phyloP scores from a whole-genome alignment of 495 filamentous ascomycete genomes.

The Copromyces sp. region DNA sequence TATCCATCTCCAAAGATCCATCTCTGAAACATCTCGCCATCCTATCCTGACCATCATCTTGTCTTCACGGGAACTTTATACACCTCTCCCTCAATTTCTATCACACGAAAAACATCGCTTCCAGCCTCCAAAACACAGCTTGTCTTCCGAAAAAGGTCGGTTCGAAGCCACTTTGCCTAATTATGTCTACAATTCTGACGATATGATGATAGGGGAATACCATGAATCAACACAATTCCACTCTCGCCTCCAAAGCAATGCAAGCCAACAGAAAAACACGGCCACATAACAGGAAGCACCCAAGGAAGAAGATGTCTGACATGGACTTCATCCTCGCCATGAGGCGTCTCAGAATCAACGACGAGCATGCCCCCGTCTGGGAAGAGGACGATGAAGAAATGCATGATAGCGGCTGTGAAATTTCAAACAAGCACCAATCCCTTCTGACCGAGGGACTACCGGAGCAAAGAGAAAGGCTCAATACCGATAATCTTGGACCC shows the following conservation, averaged over 20 bases:
- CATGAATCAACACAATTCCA: background rate
- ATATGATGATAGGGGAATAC: background rate
- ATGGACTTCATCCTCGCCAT: background rate
- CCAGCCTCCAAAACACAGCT: background rate
- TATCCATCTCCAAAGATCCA: background rate
- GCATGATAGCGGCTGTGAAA: background rate
- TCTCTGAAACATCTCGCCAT: background rate
- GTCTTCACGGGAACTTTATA: background rate
- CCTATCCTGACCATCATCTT: background rate
- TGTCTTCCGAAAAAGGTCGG: background rate
- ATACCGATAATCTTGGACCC: background rate
- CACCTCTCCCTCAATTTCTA: background rate
- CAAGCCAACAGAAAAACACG: background rate
- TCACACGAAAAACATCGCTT: background rate
- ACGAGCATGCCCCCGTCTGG: background rate
- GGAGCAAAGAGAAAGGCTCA: background rate
- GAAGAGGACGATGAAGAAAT: background rate
- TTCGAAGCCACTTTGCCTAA: background rate
- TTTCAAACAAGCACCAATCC: background rate
- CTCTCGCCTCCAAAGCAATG: background rate
- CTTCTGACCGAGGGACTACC: background rate
- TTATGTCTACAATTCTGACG: background rate
- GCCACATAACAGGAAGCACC: background rate
- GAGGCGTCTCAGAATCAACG: background rate
- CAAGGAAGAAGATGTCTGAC: background rate